phyloP scores from a whole-genome alignment of 2,329 filamentous ascomycete species.

The Hymenoscyphus linearis region DNA sequence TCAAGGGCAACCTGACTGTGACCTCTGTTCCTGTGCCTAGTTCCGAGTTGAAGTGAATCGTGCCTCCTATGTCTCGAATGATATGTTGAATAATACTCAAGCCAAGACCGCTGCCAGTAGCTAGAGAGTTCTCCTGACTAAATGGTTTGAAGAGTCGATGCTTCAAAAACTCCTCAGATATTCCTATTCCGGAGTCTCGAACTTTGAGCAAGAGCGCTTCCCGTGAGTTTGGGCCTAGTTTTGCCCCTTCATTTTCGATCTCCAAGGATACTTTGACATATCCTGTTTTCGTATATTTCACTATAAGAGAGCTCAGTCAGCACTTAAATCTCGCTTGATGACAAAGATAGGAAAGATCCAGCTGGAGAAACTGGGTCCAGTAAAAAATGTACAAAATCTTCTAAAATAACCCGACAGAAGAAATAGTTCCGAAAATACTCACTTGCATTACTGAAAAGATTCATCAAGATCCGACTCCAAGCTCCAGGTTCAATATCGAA shows the following conservation, averaged over 20 bases:
- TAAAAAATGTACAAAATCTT: too few relatives aligned
- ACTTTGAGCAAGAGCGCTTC: constrained; percentile 40
- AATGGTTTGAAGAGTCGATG: constrained; percentile 58
- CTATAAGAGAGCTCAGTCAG: constrained; percentile 7
- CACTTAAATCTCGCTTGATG: too few relatives aligned
- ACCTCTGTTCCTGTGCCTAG: constrained; percentile 51
- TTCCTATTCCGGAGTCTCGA: constrained; percentile 59
- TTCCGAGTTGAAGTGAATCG: constrained; percentile 51
- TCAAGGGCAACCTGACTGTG: constrained; percentile 24
- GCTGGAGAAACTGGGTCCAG: too few relatives aligned
- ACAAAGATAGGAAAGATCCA: too few relatives aligned
- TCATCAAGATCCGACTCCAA: constrained; percentile 50
- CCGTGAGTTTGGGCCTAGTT: constrained; percentile 12
- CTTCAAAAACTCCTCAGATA: constrained; percentile 55
- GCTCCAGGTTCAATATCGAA: constrained; percentile 52
- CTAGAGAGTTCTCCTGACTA: constrained; percentile 55
- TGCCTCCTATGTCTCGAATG: constrained; percentile 53
- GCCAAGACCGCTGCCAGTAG: constrained; percentile 56
- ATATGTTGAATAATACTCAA: constrained; percentile 57
- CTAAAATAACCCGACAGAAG: too few relatives aligned
- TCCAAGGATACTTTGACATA: constrained; percentile 42
- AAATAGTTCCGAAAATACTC: too few relatives aligned
- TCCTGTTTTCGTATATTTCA: constrained; percentile 55
- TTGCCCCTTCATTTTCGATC: constrained; percentile 22
- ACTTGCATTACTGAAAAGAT: constrained; percentile 52